Conservation (phyloP, 352 stramenopile genomes). For the Pythium brassicae region DNA sequence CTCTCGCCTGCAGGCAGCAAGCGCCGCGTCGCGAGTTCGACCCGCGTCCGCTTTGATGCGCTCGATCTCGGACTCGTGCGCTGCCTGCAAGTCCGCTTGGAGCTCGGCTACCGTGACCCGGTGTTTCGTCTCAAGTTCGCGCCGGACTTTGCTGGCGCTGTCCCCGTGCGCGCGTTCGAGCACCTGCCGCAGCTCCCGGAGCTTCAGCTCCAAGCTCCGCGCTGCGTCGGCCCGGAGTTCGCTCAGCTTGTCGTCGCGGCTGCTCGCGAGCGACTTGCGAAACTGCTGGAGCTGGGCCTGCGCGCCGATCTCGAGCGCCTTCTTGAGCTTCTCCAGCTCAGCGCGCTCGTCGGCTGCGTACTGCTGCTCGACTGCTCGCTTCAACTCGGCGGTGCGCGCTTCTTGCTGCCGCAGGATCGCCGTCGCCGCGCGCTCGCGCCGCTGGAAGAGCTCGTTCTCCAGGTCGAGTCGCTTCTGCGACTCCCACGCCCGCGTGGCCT, state of each 20-base stretch:
- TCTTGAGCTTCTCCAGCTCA: slow-evolving; percentile 57
- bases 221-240: slow-evolving; percentile 25
- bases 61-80: slow-evolving; percentile 23
- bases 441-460: slow-evolving; percentile 37
- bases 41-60: slow-evolving; percentile 22
- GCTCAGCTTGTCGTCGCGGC: slow-evolving; percentile 30
- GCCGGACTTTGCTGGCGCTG: slow-evolving; percentile 31
- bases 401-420: slow-evolving; percentile 41
- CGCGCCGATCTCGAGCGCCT: slow-evolving; percentile 48
- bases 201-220: slow-evolving; percentile 28
- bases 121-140: slow-evolving; percentile 38
- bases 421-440: slow-evolving; percentile 31
- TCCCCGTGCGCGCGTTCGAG: slow-evolving; percentile 30
- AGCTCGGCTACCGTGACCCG: slow-evolving; percentile 45
- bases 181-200: slow-evolving; percentile 35
- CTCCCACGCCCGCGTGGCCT: slow-evolving; percentile 32
- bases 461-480: slow-evolving; percentile 35
- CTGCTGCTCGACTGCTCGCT: slow-evolving; percentile 31
- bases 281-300: slow-evolving; percentile 64
- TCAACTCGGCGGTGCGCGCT: slow-evolving; percentile 32
- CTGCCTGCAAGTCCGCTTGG: slow-evolving; percentile 37
- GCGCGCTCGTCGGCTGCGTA: slow-evolving; percentile 32
- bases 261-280: slow-evolving; percentile 29
- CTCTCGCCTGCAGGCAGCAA: slow-evolving; percentile 20
- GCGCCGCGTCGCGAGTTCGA: slow-evolving; percentile 11